Percentiles rank a stretch among this genome's conserved stretches.
Conservation (phyloP, 2,329 filamentous ascomycete species). For the Xylariaceae sp. region DNA sequence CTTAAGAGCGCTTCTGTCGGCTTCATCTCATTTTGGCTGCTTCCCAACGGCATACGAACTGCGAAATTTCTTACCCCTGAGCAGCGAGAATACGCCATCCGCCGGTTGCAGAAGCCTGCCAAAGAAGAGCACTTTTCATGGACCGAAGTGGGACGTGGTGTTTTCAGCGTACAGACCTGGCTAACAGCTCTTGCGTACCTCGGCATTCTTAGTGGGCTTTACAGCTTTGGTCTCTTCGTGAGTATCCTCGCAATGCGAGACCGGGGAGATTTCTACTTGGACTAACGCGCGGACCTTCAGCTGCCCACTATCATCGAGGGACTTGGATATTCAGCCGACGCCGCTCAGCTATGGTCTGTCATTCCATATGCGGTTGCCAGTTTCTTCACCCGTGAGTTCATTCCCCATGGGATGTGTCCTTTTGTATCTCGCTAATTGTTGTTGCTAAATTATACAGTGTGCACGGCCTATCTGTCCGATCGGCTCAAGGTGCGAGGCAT, state of each 20-base stretch:
- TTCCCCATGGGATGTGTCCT: background rate
- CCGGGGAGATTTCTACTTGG: background rate
- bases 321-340: conserved; percentile 51
- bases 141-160: conserved; percentile 59
- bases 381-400: conserved; percentile 44
- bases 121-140: conserved; percentile 50
- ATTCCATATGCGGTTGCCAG: conserved; percentile 61
- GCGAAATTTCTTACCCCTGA: conserved; percentile 50
- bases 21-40: conserved; percentile 45
- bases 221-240: conserved; percentile 62
- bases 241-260: conserved; percentile 20
- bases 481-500: conserved; percentile 55
- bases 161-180: conserved; percentile 60
- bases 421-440: conserved; percentile 1
- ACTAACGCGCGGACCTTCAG: conserved; percentile 32
- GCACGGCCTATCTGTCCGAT: conserved; percentile 56
- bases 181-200: conserved; percentile 60
- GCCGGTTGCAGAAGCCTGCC: conserved; percentile 34
- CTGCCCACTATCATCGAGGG: conserved; percentile 61
- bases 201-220: conserved; percentile 53
- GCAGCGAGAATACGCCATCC: conserved; percentile 47
- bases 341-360: conserved; percentile 60
- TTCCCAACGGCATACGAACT: conserved; percentile 53
- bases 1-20: conserved; percentile 52
- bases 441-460: conserved; percentile 31